phyloP scores from a whole-genome alignment of 2,329 filamentous ascomycete genomes.

The Aspergillus pseudotamarii region DNA sequence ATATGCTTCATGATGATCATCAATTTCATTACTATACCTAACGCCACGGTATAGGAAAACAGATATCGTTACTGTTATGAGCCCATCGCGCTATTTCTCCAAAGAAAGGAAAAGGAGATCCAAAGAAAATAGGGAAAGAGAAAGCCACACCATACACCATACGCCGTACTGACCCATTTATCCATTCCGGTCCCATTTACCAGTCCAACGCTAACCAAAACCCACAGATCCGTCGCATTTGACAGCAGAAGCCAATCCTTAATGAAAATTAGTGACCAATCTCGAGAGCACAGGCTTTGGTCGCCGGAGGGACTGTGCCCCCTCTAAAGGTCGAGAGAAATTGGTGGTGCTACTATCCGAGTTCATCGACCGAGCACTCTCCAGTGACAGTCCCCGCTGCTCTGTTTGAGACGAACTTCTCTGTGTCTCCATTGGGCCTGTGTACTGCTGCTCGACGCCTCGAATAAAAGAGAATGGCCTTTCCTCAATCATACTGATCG shows the following conservation, averaged over 20 bases:
- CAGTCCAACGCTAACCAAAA: constrained; percentile 3
- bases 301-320: constrained; percentile 20
- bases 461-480: constrained; percentile 2
- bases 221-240: not conserved
- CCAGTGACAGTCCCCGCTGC: constrained; percentile 3
- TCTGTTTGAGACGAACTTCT: not conserved
- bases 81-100: not conserved
- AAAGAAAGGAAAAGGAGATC: not conserved
- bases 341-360: constrained; percentile 6
- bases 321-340: constrained; percentile 6
- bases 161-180: not conserved
- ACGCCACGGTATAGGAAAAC: not conserved
- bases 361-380: constrained; percentile 7
- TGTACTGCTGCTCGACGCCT: constrained; percentile 2
- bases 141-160: not conserved
- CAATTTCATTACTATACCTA: not conserved
- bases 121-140: not conserved
- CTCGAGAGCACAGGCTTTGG: constrained; percentile 40
- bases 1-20: not conserved
- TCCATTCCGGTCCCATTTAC: not conserved
- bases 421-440: not conserved
- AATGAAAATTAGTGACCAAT: constrained; percentile 38
- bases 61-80: not conserved
- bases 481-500: constrained; percentile 1
- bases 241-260: constrained; percentile 1